Base-by-base conservation (phyloP, 2,329 filamentous ascomycete genomes). In the Cordyceps farinosa region DNA sequence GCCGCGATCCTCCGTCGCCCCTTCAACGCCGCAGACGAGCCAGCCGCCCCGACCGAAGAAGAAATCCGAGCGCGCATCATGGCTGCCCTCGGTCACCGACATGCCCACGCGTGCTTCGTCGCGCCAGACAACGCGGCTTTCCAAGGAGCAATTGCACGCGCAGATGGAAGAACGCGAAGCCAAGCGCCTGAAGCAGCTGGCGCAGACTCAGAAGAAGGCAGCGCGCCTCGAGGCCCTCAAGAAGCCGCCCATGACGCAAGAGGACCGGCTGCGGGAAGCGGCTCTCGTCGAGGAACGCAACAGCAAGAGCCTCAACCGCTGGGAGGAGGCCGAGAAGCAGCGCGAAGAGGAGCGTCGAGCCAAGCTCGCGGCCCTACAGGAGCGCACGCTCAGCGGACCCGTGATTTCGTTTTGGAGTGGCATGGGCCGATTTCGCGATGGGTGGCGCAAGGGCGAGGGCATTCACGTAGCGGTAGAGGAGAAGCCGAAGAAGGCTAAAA, bases 361-460 rank as follows among this genome's bases (percentile, higher is more conserved):
- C 47, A 94, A 90, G 76, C 81, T 98, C 54, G 92, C 94, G 45
- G 95, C 94, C 15, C 80, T 98, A 69, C 90, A 96, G 70, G 91
- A 92, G 73, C 87, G 93, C 55, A 91, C 90, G 57, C 83, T 98
- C 9, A 88, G 94, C 61, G 95, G 95, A 0, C 92, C 95, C 0
- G 91, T 97, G 11, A 88, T 97, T 48, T 91, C 91, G 2, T 94
- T 90, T 75, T 97, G 93, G 89, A 98, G 93, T 74, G 95, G 94
- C n/a, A 85, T 91, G 66, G 90, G 90, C 40, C 86, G 91, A 69
- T 94, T 91, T 84, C 83, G 89, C 62, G 88, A 91, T 70, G 90
- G 89, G 30, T 90, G 88, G 72, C 79, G 93, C 71, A 88, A 86
- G 71, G 84, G 86, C 65, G 83, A 92, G 45, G 90, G 91, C 47